Base-by-base conservation (phyloP, 768 basidiomycete species). In the Lactarius trivialis region DNA sequence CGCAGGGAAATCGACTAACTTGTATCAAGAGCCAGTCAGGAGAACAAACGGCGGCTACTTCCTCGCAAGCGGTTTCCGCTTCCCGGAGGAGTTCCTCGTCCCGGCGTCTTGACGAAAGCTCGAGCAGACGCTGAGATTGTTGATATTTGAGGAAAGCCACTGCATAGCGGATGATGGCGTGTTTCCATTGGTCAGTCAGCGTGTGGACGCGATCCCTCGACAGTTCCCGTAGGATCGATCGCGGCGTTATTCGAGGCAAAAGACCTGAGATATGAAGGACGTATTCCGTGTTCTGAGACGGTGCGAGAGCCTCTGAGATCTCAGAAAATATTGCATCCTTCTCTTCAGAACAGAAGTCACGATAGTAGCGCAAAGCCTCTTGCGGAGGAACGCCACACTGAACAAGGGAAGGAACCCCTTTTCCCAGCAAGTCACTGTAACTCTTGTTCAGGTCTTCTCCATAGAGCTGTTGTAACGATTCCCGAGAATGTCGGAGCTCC, bases 201-300 rank as follows among this genome's bases (percentile, higher is more conserved):
- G n/a, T n/a, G n/a, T n/a, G n/a, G n/a, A n/a, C n/a, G n/a, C n/a
- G n/a, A n/a, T n/a, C n/a, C n/a, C n/a, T 66, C 14, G 68, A 65
- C 17, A 73, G 41, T 12, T 70, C 50, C 59, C 66, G 36, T 12
- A 56, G 58, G 3, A 51, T 51, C 50, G 55, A 49, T 28, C 56
- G 30, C 14, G 55, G 61, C 9, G 61, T 57, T 39, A 62, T 49
- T 14, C 61, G 33, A 8, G 61, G 61, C 49, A 55, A 62, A 2
- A 62, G 55, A 7, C 60, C 55, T 2, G 55, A 45, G 6, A 49
- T 19, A 17, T 6, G 3, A 32, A 21, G 7, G 33, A 41, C 17
- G 15, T 24, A 15, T 34, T 62, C 55, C 15, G 41, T 4, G 7
- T 1, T 14, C n/a, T 28, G 34, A 11, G 19, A 58, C 12, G 57